Evolutionary conservation across 2,329 filamentous ascomycete species (phyloP).

Genomic region (Coniochaeta hoffmannii): DNA sequence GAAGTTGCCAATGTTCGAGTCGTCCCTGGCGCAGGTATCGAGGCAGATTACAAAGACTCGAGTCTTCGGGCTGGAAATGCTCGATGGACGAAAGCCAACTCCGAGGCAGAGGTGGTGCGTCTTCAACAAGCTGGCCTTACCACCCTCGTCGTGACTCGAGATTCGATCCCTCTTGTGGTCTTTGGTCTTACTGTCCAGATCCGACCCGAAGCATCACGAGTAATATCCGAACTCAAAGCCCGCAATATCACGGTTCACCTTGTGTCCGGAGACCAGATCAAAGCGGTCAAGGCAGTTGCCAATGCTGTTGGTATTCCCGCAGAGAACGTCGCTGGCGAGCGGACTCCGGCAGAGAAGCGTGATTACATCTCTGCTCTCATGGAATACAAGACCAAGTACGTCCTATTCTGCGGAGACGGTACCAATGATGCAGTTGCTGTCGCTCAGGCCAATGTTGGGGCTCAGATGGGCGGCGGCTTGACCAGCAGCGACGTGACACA

Average conservation of each 20-base stretch:
- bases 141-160: slow-evolving; percentile 38
- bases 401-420: slow-evolving; percentile 70
- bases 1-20: slow-evolving; percentile 17
- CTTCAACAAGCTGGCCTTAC: slow-evolving; percentile 31
- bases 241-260: slow-evolving; percentile 37
- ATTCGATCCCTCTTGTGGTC: slow-evolving; percentile 26
- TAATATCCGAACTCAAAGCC: slow-evolving; percentile 26
- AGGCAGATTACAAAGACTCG: slow-evolving; percentile 18
- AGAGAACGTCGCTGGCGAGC: slow-evolving; percentile 31
- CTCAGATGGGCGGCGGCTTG: slow-evolving; percentile 44
- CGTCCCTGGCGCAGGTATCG: slow-evolving; percentile 38
- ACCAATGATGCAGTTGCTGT: slow-evolving; percentile 73
- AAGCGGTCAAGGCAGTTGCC: slow-evolving; percentile 34
- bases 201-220: slow-evolving; percentile 31
- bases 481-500: slow-evolving; percentile 49
- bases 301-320: slow-evolving; percentile 29
- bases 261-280: slow-evolving; percentile 45
- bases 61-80: slow-evolving; percentile 41
- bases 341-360: slow-evolving; percentile 37
- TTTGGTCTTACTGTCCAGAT: slow-evolving; percentile 39
- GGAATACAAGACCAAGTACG: slow-evolving; percentile 20
- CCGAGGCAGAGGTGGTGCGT: slow-evolving; percentile 22
- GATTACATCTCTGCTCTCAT: slow-evolving; percentile 34
- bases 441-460: slow-evolving; percentile 61
- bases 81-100: slow-evolving; percentile 33